Conservation (phyloP, 139 green algal genomes). For the Haematococcus sp. region DNA sequence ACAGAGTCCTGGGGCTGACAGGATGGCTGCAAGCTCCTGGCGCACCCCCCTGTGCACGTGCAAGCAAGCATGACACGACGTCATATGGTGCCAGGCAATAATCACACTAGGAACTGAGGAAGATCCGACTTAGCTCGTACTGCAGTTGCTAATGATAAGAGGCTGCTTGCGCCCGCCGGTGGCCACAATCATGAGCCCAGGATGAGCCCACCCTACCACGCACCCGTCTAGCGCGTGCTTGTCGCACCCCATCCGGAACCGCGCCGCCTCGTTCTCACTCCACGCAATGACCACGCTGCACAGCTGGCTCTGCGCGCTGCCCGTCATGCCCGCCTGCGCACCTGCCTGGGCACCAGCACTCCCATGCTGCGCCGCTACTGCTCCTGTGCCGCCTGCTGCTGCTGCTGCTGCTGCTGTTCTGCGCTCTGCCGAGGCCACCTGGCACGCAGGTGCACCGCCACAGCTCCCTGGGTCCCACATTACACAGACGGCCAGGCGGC, state of each 20-base stretch:
- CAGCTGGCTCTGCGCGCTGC: background rate
- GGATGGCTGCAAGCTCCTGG: too few species aligned
- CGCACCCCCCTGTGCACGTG: too few species aligned
- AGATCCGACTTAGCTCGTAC: too few species aligned
- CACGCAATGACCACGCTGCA: background rate
- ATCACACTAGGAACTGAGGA: too few species aligned
- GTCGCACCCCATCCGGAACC: background rate
- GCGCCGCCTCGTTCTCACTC: background rate
- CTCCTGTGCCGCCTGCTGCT: background rate
- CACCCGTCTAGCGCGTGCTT: background rate
- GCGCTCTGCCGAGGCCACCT: too few species aligned
- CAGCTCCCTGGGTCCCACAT: too few species aligned
- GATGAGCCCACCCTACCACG: background rate
- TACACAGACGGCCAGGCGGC: background rate
- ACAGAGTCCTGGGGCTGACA: too few species aligned
- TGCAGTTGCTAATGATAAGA: background rate
- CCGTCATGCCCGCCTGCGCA: background rate
- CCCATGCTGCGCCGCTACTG: background rate
- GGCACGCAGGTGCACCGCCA: too few species aligned
- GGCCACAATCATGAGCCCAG: background rate
- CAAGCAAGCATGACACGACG: too few species aligned
- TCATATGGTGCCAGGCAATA: too few species aligned
- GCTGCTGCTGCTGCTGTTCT: slow-evolving; percentile 1
- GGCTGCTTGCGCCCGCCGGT: background rate
- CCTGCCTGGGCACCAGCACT: too few species aligned